phyloP scores from a whole-genome alignment of 192 early-diverging fungal species.

The Chytriomyces hyalinus region DNA sequence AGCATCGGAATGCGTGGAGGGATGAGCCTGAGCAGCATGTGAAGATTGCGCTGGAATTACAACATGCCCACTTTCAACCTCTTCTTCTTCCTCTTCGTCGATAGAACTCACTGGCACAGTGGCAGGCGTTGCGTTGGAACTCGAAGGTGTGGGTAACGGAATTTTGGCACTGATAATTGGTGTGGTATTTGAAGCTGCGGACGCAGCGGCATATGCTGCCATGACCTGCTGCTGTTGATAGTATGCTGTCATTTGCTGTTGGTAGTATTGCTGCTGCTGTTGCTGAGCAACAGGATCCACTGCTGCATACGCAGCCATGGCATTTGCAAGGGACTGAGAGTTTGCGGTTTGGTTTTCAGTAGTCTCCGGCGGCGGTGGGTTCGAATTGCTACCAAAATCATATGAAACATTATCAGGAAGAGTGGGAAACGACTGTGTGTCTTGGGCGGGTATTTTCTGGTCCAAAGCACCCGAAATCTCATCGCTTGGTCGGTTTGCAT shows the following conservation, averaged over 20 bases:
- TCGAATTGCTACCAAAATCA: background rate
- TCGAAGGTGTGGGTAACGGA: background rate
- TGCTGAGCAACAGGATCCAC: conserved; percentile 2
- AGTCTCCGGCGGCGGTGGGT: background rate
- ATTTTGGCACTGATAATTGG: background rate
- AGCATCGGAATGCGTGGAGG: background rate
- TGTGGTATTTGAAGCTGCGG: background rate
- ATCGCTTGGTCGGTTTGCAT: too few species aligned
- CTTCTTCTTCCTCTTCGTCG: conserved; percentile 30
- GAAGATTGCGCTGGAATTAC: background rate
- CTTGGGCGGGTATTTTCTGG: too few species aligned
- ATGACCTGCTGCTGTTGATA: conserved; percentile 15
- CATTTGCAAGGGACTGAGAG: too few species aligned
- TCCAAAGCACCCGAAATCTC: too few species aligned
- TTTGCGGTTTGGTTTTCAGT: too few species aligned
- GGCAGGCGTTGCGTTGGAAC: background rate
- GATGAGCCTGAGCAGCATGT: background rate
- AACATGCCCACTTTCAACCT: conserved; percentile 29
- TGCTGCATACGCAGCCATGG: background rate
- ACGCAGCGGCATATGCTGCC: conserved; percentile 5
- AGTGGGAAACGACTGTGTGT: background rate
- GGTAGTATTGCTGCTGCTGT: conserved; percentile 21
- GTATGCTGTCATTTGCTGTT: conserved; percentile 10
- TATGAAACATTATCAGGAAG: conserved; percentile 14
- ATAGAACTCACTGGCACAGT: background rate